Percentiles rank a stretch among this genome's conserved stretches.
These are phyloP conservation scores for Pinus taeda DNA, from an alignment of 75 land plant genomes.

Conservation along the genomic window DNA sequence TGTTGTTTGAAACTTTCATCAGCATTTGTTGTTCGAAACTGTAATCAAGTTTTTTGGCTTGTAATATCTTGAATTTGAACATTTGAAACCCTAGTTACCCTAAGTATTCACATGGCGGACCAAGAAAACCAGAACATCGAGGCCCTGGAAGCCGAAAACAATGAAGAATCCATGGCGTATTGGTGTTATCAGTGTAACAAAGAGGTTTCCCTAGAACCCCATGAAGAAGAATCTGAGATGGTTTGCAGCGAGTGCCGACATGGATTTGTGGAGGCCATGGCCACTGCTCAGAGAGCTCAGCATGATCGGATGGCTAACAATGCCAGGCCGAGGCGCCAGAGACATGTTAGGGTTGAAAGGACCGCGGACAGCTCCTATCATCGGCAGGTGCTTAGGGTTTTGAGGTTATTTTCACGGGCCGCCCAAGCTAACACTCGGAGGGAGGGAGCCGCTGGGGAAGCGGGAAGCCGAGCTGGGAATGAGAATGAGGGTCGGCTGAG, in stretches of 20 bases:
- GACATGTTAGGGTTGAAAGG: background rate
- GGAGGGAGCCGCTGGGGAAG: background rate
- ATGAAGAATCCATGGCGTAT: constrained; percentile 14
- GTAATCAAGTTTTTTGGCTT: too few species aligned
- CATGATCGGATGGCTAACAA: constrained; percentile 8
- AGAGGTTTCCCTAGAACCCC: constrained; percentile 11
- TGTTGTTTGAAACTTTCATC: too few species aligned
- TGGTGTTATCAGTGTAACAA: constrained; percentile 52
- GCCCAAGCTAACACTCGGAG: constrained; percentile 5
- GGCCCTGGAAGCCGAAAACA: constrained; percentile 1
- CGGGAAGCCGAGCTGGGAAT: background rate
- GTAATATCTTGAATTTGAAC: background rate
- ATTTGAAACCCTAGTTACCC: background rate
- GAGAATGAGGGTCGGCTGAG: background rate
- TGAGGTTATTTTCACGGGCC: constrained; percentile 18
- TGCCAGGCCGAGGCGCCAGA: constrained; percentile 1
- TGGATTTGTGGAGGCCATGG: constrained; percentile 29
- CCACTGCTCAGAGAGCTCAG: constrained; percentile 17
- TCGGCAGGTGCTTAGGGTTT: constrained; percentile 21
- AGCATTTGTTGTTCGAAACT: too few species aligned
- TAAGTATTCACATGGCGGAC: background rate
- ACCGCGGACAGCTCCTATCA: constrained; percentile 14
- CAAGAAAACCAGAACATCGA: background rate
- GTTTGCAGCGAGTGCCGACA: constrained; percentile 2
- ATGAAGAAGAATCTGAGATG: background rate